Percentiles rank a stretch among this genome's conserved stretches.
These are phyloP conservation scores for Venturia asperata DNA, from an alignment of 2,329 filamentous ascomycete species.

Conservation along the genomic window DNA sequence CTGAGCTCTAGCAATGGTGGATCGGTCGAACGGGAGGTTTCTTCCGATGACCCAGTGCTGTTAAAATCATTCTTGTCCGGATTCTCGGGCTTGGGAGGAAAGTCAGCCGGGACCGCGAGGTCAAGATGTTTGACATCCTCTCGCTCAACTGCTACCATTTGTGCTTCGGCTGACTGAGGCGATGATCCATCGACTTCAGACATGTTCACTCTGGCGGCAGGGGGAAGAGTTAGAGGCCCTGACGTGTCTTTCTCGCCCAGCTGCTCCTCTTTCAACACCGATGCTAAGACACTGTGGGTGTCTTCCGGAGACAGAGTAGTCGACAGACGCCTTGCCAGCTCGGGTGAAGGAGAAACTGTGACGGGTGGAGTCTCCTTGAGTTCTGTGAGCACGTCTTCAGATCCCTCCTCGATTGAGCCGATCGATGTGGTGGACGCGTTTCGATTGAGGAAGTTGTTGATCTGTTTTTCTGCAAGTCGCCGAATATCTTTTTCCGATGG, in stretches of 20 bases:
- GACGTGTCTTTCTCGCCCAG: slow-evolving; percentile 21
- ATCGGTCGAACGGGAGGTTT: not conserved
- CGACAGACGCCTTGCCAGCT: slow-evolving; percentile 31
- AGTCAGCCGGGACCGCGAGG: slow-evolving; percentile 37
- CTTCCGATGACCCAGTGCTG: not conserved
- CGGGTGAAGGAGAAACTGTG: not conserved
- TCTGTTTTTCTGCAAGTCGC: slow-evolving; percentile 80
- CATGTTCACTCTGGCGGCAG: not conserved
- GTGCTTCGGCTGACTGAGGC: slow-evolving; percentile 19
- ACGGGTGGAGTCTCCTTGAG: not conserved
- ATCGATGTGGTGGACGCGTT: slow-evolving; percentile 73
- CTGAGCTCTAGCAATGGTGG: slow-evolving; percentile 6
- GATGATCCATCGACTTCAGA: slow-evolving; percentile 4
- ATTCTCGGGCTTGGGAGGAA: not conserved
- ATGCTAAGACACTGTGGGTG: slow-evolving; percentile 55
- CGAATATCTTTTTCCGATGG: slow-evolving; percentile 93
- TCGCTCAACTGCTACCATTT: slow-evolving; percentile 26
- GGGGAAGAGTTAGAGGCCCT: not conserved
- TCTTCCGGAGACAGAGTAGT: slow-evolving; percentile 50
- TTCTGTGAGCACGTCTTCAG: slow-evolving; percentile 36
- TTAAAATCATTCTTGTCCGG: not conserved
- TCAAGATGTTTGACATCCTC: slow-evolving; percentile 56
- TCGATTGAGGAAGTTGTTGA: slow-evolving; percentile 87
- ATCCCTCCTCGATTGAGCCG: slow-evolving; percentile 58
- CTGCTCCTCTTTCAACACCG: slow-evolving; percentile 58